These are phyloP conservation scores for Calocybe gambosa DNA, from an alignment of 1,284 basidiomycete species.

Conservation along the genomic window DNA sequence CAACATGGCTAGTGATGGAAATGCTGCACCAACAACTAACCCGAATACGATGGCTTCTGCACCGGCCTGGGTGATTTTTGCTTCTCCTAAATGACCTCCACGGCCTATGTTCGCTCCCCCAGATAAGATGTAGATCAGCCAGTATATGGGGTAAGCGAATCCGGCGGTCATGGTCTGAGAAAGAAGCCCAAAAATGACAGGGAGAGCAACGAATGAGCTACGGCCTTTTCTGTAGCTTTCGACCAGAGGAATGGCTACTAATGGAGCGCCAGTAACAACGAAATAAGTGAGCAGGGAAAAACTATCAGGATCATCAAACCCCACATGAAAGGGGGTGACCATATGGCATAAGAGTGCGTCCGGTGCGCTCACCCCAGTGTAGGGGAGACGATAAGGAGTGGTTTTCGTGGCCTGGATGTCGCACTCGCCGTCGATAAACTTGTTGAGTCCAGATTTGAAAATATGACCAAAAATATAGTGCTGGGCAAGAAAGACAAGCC, in stretches of 20 bases:
- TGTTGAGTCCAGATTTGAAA: constrained; percentile 24
- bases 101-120: constrained; percentile 20
- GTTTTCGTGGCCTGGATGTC: constrained; percentile 10
- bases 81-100: constrained; percentile 9
- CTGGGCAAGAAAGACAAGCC: constrained; percentile 27
- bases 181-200: constrained; percentile 26
- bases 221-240: constrained; percentile 27
- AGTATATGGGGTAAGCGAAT: constrained; percentile 34
- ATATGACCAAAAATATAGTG: constrained; percentile 31
- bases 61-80: constrained; percentile 29
- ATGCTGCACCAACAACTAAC: constrained; percentile 28
- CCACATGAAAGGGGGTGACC: constrained; percentile 27
- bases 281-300: constrained; percentile 26
- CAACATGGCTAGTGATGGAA: constrained; percentile 33
- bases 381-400: constrained; percentile 19
- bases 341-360: constrained; percentile 21
- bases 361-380: constrained; percentile 17
- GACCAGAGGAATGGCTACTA: constrained; percentile 24
- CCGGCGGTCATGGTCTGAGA: constrained; percentile 32
- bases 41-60: constrained; percentile 40
- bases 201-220: constrained; percentile 24
- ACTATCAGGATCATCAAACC: constrained; percentile 19
- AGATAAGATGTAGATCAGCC: constrained; percentile 33
- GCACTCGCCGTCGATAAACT: constrained; percentile 26
- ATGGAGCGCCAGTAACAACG: constrained; percentile 19